Evolutionary conservation across 768 basidiomycete genomes (phyloP).

Genomic region (Suillus weaverae): DNA sequence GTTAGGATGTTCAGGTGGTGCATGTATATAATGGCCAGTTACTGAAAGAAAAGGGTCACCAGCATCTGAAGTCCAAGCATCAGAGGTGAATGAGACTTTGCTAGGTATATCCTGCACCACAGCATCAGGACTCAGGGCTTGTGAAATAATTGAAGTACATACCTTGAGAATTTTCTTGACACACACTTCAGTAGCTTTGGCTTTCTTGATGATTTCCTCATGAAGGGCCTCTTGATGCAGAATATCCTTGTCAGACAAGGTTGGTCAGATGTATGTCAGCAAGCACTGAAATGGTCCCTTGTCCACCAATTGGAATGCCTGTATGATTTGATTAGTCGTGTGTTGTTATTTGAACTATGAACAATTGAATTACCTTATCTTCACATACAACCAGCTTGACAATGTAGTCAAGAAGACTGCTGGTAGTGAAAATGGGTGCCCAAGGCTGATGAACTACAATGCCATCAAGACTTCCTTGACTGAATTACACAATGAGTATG

Average conservation of each 20-base stretch:
- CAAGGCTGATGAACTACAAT: neutral
- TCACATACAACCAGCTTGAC: neutral
- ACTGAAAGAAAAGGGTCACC: conserved; percentile 19
- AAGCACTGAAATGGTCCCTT: neutral
- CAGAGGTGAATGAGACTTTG: conserved; percentile 13
- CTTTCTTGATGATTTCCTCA: neutral
- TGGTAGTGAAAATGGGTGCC: neutral
- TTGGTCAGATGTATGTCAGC: neutral
- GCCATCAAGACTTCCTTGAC: neutral
- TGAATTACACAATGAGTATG: neutral
- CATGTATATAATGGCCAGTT: conserved; percentile 18
- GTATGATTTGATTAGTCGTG: neutral
- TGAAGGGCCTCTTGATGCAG: neutral
- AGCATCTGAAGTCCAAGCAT: conserved; percentile 17
- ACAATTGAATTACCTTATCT: neutral
- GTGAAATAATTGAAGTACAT: too few species aligned
- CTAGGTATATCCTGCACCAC: neutral
- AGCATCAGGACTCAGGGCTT: too few species aligned
- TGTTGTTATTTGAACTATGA: neutral
- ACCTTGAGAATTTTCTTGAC: neutral
- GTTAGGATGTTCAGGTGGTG: neutral
- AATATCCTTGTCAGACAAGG: neutral
- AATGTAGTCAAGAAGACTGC: neutral
- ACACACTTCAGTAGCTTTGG: neutral
- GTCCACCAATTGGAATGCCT: conserved; percentile 1